Evolutionary conservation across 2,329 filamentous ascomycete species (phyloP).

Genomic region (Calonectria leucothoes): DNA sequence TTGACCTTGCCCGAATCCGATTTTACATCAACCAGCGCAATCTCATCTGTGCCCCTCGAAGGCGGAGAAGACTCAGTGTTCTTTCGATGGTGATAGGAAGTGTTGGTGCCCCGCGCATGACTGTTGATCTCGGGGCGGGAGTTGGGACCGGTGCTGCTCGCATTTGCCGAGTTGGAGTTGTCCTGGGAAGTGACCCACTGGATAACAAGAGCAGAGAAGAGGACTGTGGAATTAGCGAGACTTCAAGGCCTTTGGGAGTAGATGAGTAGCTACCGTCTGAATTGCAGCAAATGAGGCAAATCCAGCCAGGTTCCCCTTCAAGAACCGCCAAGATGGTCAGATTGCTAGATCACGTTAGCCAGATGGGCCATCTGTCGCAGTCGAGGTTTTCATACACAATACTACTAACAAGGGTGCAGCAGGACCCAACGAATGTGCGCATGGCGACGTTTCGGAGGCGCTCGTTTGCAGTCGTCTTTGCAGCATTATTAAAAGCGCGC

Average conservation of each 20-base stretch:
- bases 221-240: slow-evolving; percentile 51
- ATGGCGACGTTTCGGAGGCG: slow-evolving; percentile 64
- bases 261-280: slow-evolving; percentile 61
- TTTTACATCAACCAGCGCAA: slow-evolving; percentile 33
- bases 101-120: neutral
- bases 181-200: slow-evolving; percentile 68
- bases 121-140: neutral
- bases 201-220: slow-evolving; percentile 71
- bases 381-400: slow-evolving; percentile 59
- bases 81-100: neutral
- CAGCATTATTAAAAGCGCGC: slow-evolving; percentile 63
- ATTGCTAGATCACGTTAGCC: slow-evolving; percentile 56
- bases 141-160: neutral
- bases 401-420: slow-evolving; percentile 67
- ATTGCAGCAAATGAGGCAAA: slow-evolving; percentile 75
- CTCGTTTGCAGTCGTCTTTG: slow-evolving; percentile 52
- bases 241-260: neutral
- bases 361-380: neutral
- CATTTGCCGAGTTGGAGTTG: slow-evolving; percentile 48
- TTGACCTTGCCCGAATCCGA: slow-evolving; percentile 19
- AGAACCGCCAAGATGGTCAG: slow-evolving; percentile 68
- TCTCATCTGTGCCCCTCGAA: slow-evolving; percentile 36
- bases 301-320: slow-evolving; percentile 72
- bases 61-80: neutral
- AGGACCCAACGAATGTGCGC: slow-evolving; percentile 70